Evolutionary conservation across 495 filamentous ascomycete species (phyloP), one percentile per base, ranked within the genome.

Genomic region (Neurospora terricola): DNA sequence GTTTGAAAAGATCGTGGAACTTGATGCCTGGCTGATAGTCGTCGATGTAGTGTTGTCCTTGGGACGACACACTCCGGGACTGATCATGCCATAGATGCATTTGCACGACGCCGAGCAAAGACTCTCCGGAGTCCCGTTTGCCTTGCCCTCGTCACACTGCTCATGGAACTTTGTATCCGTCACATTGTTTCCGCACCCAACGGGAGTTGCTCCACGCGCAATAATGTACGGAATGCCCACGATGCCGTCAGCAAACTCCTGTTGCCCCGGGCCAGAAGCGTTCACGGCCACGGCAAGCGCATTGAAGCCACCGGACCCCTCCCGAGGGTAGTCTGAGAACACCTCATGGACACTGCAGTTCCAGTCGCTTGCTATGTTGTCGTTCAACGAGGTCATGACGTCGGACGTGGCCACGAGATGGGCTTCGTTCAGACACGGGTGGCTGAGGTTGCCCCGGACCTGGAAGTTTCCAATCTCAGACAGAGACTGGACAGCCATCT

Each of bases 181-280:
- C n/a, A 78, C 76, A 40, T 83, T 84, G 69, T 87, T 80, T 37
- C 85, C 85, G 70, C 85, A 87, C 12, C 83, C 83, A 12, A 81
- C 71, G 4, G 84, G 84, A 23, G 83, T 85, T 21, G 82, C 85
- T 36, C 85, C 85, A 23, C 85, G 83, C 48, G 83, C 82, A 68
- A 86, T 80, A 70, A 87, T 87, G 74, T 87, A 87, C 54, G 85
- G 85, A 36, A 86, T 79, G 34, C 85, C 85, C 16, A 72, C 72
- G 14, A 82, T 82, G 2, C 76, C 77, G 43, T 87, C 85, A 43
- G 79, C 80, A 72, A 85, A 86, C 12, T 74, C 78, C 45, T 80
- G 81, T 12, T 81, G 74, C 0, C 84, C 84, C 1, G 76, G 72
- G 4, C 78, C 81, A 6, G 83, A 76, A 69, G 82, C 78, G 43